These are phyloP conservation scores for Cnidoscolus chayamansa DNA, from an alignment of 441 rosid genomes.

Conservation along the genomic window DNA sequence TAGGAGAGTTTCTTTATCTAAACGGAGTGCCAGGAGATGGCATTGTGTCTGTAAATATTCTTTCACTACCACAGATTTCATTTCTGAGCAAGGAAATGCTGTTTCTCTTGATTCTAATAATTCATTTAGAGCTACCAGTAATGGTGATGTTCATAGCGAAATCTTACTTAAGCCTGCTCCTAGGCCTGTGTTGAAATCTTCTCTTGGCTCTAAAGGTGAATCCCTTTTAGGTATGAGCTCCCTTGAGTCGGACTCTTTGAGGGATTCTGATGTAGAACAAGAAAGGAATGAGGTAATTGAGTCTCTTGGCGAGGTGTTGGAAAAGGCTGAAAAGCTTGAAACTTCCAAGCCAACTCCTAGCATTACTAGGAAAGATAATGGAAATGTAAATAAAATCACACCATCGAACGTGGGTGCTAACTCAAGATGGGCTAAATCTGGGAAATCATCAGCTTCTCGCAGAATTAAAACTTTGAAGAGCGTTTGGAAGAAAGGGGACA, in stretches of 20 bases:
- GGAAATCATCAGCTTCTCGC: slow-evolving; percentile 31
- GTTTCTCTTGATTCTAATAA: slow-evolving; percentile 53
- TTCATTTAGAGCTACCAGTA: slow-evolving; percentile 43
- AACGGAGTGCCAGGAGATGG: slow-evolving; percentile 54
- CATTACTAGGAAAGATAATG: slow-evolving; percentile 32
- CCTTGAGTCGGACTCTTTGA: slow-evolving; percentile 28
- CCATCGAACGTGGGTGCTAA: slow-evolving; percentile 32
- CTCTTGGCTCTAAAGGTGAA: slow-evolving; percentile 33
- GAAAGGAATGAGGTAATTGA: slow-evolving; percentile 74
- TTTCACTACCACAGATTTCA: slow-evolving; percentile 62
- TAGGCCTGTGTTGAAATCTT: slow-evolving; percentile 60
- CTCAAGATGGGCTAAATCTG: slow-evolving; percentile 30
- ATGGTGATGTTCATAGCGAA: slow-evolving; percentile 37
- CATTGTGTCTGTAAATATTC: slow-evolving; percentile 67
- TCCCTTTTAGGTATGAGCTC: slow-evolving; percentile 34
- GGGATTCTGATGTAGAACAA: slow-evolving; percentile 39
- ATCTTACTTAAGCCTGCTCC: slow-evolving; percentile 74
- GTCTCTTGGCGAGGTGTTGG: slow-evolving; percentile 85
- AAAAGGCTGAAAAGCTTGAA: slow-evolving; percentile 79
- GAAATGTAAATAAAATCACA: slow-evolving; percentile 34
- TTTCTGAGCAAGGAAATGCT: slow-evolving; percentile 59
- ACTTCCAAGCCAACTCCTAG: slow-evolving; percentile 35
- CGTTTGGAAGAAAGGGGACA: slow-evolving; percentile 95
- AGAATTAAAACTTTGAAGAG: slow-evolving; percentile 73
- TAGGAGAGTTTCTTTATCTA: slow-evolving; percentile 57